These are phyloP conservation scores for Leishmania amazonensis DNA, from an alignment of 208 protist species.

Conservation along the genomic window DNA sequence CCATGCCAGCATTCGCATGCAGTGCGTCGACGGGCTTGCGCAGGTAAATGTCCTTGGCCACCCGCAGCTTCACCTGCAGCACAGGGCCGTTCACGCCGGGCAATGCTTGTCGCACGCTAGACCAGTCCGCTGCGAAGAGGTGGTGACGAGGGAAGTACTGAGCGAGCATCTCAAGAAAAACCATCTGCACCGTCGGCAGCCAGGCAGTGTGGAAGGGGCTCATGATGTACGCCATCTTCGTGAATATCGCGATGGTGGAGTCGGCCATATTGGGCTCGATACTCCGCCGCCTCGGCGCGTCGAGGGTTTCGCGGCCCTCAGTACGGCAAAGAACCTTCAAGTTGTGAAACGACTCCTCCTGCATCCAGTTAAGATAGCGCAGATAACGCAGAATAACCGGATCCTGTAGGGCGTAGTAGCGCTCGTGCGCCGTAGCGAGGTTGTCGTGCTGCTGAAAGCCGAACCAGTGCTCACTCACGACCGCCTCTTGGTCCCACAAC, in stretches of 20 bases:
- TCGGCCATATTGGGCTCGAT: conserved; percentile 68
- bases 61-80: conserved; percentile 81
- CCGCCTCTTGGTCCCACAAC: conserved; percentile 69
- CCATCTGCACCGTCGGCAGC: conserved; percentile 80
- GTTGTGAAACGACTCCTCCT: conserved; percentile 86
- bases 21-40: conserved; percentile 60
- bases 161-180: conserved; percentile 74
- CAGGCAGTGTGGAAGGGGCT: conserved; percentile 79
- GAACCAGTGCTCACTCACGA: conserved; percentile 86
- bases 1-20: conserved; percentile 78
- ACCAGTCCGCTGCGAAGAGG: conserved; percentile 80
- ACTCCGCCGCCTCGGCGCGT: conserved; percentile 52
- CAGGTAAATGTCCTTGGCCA: conserved; percentile 81
- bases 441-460: conserved; percentile 81
- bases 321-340: conserved; percentile 86
- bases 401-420: conserved; percentile 66
- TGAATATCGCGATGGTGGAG: conserved; percentile 47
- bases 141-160: conserved; percentile 87
- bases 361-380: conserved; percentile 86
- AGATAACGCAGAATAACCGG: conserved; percentile 85
- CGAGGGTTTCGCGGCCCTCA: conserved; percentile 74
- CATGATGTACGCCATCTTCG: conserved; percentile 73
- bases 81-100: conserved; percentile 78
- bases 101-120: conserved; percentile 57
- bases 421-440: conserved; percentile 69